Conservation (phyloP, 805 yeast species). For the Yarrowia sp. region DNA sequence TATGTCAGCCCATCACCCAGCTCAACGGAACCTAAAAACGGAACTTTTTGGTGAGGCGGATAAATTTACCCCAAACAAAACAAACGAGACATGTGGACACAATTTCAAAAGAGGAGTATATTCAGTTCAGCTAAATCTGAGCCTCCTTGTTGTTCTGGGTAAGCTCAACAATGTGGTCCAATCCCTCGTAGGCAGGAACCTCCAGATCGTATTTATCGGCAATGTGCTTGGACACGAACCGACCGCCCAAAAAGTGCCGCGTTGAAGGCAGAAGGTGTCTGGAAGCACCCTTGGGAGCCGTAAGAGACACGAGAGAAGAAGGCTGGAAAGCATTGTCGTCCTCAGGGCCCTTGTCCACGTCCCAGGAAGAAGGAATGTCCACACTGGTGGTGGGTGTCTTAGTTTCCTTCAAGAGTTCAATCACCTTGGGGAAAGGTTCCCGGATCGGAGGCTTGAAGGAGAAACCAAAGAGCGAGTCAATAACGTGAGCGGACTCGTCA, state of each 20-base stretch:
- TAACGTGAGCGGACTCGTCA: constrained; percentile 56
- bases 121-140: constrained; percentile 13
- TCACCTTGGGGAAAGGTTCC: constrained; percentile 68
- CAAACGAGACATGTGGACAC: background rate
- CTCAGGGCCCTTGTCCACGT: constrained; percentile 85
- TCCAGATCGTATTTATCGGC: constrained; percentile 78
- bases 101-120: background rate
- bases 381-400: constrained; percentile 73
- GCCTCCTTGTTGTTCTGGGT: constrained; percentile 25
- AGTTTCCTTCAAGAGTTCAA: constrained; percentile 53
- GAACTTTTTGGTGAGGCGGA: constrained; percentile 2
- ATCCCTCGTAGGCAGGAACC: constrained; percentile 64
- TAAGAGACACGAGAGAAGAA: constrained; percentile 73
- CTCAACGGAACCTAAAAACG: constrained; percentile 2
- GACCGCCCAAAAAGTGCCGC: constrained; percentile 86
- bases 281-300: constrained; percentile 95
- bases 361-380: constrained; percentile 98
- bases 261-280: constrained; percentile 53
- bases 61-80: constrained; percentile 4
- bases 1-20: background rate
- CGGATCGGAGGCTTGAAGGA: constrained; percentile 90
- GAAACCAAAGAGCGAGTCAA: constrained; percentile 92
- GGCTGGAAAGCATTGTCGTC: constrained; percentile 61
- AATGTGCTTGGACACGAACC: constrained; percentile 72
- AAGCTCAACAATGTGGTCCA: constrained; percentile 59